Base-by-base conservation (phyloP, 306 rosid genomes). In the Cicer cuneatum region DNA sequence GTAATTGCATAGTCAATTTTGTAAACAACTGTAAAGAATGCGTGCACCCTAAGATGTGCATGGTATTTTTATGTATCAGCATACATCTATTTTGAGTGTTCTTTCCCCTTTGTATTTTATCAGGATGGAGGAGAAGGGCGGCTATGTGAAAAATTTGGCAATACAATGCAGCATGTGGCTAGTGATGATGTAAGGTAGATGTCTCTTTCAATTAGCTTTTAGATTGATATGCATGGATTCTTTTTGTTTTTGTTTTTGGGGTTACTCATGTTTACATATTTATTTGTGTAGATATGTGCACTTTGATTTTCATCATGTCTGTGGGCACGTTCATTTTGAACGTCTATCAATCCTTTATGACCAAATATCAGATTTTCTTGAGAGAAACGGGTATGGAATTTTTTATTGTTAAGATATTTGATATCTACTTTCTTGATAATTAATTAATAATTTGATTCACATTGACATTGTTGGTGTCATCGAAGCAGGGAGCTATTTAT, bases 101-200 rank as follows among this genome's bases (percentile, higher is more conserved):
- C 76, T 61, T 81, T 79, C 74, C 62, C 78, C 72, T 71, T 56
- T 59, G 68, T 78, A 56, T 75, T 75, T 75, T 84, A 52, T 70
- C 87, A 93, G 97, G 95, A 90, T 69, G 99, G 99, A 81, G 99
- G 93, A 81, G 99, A 94, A 85, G 99, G 99, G 49, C 88, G 85
- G 73, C 74, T 94, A 69, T 80, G 90, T 80, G 92, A 89, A 80
- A 87, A 86, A 72, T 94, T 88, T 83, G 88, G 85, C 57, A 66
- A n/a, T 79, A 87, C 90, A 59, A 70, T 85, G 89, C 95, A 90
- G 83, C 86, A 79, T 69, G 73, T 90, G 65, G 65, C 69, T 42
- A 76, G 95, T 75, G 91, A 92, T 67, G 97, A 94, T 82, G 92
- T 92, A 81, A 90, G 99, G 99, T 94, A 87, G 69, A 81, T 71